Evolutionary conservation across 106 monocot genomes (phyloP).

Genomic region (Platanthera guangdongensis): DNA sequence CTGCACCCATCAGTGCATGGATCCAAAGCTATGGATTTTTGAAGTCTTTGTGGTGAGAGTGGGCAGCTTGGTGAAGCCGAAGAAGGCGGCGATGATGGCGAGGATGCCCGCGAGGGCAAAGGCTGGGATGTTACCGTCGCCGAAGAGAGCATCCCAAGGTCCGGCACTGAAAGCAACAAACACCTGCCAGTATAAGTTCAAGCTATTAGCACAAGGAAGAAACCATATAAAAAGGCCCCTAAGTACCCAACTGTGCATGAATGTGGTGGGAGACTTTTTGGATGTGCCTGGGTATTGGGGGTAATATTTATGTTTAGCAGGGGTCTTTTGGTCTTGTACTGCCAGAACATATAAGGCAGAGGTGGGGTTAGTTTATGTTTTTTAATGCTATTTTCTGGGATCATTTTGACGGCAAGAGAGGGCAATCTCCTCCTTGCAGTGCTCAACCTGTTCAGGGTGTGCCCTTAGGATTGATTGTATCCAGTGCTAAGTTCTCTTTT

Average conservation of each 20-base stretch:
- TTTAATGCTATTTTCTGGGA: too few relatives aligned
- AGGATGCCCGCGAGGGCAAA: conserved; percentile 9
- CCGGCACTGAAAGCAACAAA: conserved; percentile 17
- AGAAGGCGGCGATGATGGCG: conserved; percentile 1
- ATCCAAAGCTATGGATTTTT: conserved; percentile 1
- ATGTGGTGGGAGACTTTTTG: background rate
- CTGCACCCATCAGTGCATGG: conserved; percentile 4
- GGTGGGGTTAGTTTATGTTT: too few relatives aligned
- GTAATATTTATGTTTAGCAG: too few relatives aligned
- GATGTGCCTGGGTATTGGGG: too few relatives aligned
- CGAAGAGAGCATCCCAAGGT: conserved; percentile 17
- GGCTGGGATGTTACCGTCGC: conserved; percentile 14
- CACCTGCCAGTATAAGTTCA: conserved; percentile 6
- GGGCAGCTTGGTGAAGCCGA: conserved; percentile 11
- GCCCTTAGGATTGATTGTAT: too few relatives aligned
- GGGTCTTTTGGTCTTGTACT: too few relatives aligned
- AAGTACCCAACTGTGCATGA: background rate
- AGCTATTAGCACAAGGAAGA: background rate
- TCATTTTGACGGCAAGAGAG: too few relatives aligned
- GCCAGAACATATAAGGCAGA: too few relatives aligned
- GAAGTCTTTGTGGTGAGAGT: background rate
- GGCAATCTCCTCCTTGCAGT: too few relatives aligned
- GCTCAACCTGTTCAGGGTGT: too few relatives aligned
- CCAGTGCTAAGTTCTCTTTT: too few relatives aligned
- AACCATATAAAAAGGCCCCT: background rate